Conservation (phyloP, 2,329 filamentous ascomycete species). For the Dendryphion nanum region DNA sequence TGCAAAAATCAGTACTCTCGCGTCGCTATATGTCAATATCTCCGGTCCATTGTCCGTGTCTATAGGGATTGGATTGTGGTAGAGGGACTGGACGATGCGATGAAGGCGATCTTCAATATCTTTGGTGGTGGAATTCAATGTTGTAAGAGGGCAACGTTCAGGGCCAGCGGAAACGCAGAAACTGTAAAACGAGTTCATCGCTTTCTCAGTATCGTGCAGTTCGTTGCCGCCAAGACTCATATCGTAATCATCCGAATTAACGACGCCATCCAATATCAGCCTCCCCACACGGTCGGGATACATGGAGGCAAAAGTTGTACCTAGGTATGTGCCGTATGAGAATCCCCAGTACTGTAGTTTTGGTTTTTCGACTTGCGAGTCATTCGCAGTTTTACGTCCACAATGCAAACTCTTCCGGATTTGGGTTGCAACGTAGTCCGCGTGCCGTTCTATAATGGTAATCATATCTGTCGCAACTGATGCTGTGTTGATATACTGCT, state of each 20-base stretch:
- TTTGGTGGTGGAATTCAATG: constrained; percentile 25
- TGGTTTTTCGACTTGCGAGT: constrained; percentile 5
- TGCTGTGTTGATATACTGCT: constrained; percentile 46
- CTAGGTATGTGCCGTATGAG: constrained; percentile 49
- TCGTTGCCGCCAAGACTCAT: constrained; percentile 40
- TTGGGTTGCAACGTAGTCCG: constrained; percentile 28
- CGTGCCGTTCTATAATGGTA: constrained; percentile 46
- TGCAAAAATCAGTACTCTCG: constrained; percentile 36
- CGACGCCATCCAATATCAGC: constrained; percentile 46
- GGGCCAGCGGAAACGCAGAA: constrained; percentile 45
- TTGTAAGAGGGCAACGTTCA: constrained; percentile 40
- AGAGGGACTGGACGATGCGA: constrained; percentile 35
- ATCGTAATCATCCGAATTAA: constrained; percentile 38
- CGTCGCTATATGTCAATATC: constrained; percentile 43
- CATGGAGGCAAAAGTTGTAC: constrained; percentile 39
- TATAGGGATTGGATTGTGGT: constrained; percentile 43
- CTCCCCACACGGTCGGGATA: constrained; percentile 37
- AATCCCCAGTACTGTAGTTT: constrained; percentile 48
- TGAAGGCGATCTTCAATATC: constrained; percentile 37
- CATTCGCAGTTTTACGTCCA: not conserved
- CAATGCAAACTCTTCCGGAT: not conserved
- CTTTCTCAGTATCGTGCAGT: constrained; percentile 45
- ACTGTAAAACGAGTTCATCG: constrained; percentile 44
- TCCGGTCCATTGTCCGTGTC: constrained; percentile 21
- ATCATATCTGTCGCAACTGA: constrained; percentile 52